phyloP scores from a whole-genome alignment of 345 rosid genomes.

The Geranium brycei region DNA sequence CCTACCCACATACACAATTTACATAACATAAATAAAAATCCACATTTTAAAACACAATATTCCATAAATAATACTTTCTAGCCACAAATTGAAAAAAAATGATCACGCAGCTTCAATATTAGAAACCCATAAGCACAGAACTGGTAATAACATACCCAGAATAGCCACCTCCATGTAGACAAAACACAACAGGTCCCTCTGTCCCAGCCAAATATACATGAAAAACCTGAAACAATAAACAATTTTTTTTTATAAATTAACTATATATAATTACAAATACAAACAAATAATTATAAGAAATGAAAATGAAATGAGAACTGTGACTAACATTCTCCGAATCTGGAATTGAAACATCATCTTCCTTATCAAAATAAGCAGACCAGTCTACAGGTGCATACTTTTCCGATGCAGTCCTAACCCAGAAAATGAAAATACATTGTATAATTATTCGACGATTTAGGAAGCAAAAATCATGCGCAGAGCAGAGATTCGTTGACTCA shows the following conservation, averaged over 20 bases:
- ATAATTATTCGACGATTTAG: too few species aligned
- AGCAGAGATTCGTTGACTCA: too few species aligned
- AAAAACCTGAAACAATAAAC: slow-evolving; percentile 53
- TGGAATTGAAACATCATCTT: slow-evolving; percentile 58
- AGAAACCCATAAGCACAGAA: too few species aligned
- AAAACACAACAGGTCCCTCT: slow-evolving; percentile 81
- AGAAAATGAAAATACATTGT: too few species aligned
- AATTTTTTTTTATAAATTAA: neutral
- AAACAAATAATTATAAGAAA: neutral
- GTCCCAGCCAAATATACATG: slow-evolving; percentile 83
- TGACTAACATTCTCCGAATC: slow-evolving; percentile 55
- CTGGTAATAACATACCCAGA: slow-evolving; percentile 49
- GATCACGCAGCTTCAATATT: too few species aligned
- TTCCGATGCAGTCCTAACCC: slow-evolving; percentile 33
- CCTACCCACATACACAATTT: slow-evolving; percentile 25
- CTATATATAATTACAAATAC: slow-evolving; percentile 9
- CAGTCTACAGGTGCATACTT: slow-evolving; percentile 64
- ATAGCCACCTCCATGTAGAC: slow-evolving; percentile 92
- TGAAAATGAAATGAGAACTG: slow-evolving; percentile 1
- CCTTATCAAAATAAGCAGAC: slow-evolving; percentile 55
- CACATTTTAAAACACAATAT: neutral
- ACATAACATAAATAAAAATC: neutral
- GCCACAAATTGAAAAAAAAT: too few species aligned
- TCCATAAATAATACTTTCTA: too few species aligned
- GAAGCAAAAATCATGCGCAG: too few species aligned